Evolutionary conservation across 768 basidiomycete species (phyloP).

Genomic region (Kwoniella dejecticola): DNA sequence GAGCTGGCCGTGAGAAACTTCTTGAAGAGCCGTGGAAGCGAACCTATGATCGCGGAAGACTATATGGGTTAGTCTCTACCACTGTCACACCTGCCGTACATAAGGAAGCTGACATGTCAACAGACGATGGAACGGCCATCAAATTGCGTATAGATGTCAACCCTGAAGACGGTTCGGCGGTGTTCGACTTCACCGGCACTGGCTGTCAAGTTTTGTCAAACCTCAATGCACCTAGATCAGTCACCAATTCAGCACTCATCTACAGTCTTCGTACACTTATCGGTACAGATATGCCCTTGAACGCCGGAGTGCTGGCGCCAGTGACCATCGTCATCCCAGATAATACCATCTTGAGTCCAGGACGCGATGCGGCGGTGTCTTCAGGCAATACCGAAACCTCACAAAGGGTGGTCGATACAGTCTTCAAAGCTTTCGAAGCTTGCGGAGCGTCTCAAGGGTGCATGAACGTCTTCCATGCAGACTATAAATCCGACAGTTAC

Average conservation of each 20-base stretch:
- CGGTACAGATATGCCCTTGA: conserved; percentile 46
- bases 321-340: conserved; percentile 71
- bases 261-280: conserved; percentile 41
- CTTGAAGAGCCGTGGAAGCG: conserved; percentile 67
- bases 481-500: conserved; percentile 75
- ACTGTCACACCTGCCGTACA: too few relatives aligned
- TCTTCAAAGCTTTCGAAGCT: conserved; percentile 87
- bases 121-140: conserved; percentile 54
- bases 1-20: conserved; percentile 82
- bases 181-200: conserved; percentile 71
- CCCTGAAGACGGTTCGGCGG: conserved; percentile 70
- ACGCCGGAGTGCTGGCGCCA: conserved; percentile 37
- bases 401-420: conserved; percentile 91
- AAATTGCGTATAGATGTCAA: conserved; percentile 73
- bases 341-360: conserved; percentile 77
- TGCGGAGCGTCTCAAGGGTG: conserved; percentile 86
- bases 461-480: conserved; percentile 84
- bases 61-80: conserved; percentile 64
- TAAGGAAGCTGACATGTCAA: too few relatives aligned
- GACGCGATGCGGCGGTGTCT: conserved; percentile 79
- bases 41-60: conserved; percentile 61
- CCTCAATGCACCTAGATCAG: conserved; percentile 45
- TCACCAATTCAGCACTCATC: conserved; percentile 48
- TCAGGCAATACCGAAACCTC: conserved; percentile 90
- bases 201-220: conserved; percentile 28